Evolutionary conservation across 108 stramenopile genomes (phyloP), one percentile per base, ranked within the genome.

Genomic region (Stephanodiscus triporus): DNA sequence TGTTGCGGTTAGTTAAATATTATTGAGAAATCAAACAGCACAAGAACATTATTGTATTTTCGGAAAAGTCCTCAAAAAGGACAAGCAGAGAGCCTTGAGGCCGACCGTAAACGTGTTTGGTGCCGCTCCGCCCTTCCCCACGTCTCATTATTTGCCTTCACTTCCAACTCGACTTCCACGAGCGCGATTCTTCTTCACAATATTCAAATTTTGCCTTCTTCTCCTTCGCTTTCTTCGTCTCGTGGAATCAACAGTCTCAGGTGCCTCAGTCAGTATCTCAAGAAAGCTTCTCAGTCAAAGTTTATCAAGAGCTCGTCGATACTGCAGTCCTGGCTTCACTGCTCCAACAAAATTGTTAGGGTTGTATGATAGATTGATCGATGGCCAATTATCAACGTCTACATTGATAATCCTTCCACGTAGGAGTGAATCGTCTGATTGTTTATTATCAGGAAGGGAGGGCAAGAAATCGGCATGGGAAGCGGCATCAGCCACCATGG

Each of bases 391-490:
- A 9, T 70, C 65, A 2, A 72, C 59, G 16, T 65, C 43, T 13
- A 78, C 45, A 22, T 72, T 71, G 26, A 70, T 61, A n/a, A 82
- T 76, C 57, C 81, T 71, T 49, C 81, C 81, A 38, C 75, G 81
- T 53, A 82, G 16, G 9, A 82, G 57, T 9, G 66, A 68, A 43
- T 73, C 72, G 62, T 36, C 34, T 42, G 43, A 14, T 8, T 23
- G 57, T 42, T 40, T 36, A 43, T 66, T 50, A 10, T 43, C 59
- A 22, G 53, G 32, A 20, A 40, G 47, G 0, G 63, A 22, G 37
- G 45, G 59, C 73, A 82, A 61, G 34, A 82, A 82, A 47, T 82
- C 81, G 0, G 74, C 81, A 23, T 59, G 49, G 6, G 61, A 58
- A 13, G 63, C 30, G 0, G 43, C 55, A n/a, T 82, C 81, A 43